Evolutionary conservation across 192 early-diverging fungal species (phyloP).

Genomic region (Linnemannia zychae): DNA sequence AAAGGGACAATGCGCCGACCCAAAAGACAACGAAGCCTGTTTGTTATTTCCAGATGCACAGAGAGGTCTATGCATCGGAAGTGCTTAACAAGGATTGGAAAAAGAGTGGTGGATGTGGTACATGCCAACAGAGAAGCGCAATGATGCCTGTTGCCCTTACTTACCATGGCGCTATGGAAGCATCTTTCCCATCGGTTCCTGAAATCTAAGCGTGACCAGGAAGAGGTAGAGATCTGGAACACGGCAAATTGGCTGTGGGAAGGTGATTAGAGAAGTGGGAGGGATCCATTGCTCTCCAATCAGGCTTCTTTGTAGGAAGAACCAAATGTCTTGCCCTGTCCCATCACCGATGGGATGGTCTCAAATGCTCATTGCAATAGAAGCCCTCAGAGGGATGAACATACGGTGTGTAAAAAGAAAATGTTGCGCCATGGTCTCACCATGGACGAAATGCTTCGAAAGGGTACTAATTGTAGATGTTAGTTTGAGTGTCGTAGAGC

Average conservation of each 20-base stretch:
- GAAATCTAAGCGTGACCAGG: background rate
- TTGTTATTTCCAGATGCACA: background rate
- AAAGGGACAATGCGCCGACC: background rate
- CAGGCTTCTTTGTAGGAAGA: background rate
- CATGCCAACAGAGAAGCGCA: too few species aligned
- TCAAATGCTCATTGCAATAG: too few species aligned
- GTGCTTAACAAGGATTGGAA: background rate
- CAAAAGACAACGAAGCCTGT: background rate
- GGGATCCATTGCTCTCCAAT: background rate
- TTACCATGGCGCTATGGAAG: too few species aligned
- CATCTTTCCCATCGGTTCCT: background rate
- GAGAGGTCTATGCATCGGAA: background rate
- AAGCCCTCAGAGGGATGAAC: background rate
- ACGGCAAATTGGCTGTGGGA: background rate
- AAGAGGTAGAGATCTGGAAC: background rate
- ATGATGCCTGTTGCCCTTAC: too few species aligned
- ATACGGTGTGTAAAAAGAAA: background rate
- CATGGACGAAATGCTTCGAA: background rate
- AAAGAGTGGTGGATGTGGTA: background rate
- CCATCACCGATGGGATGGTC: too few species aligned
- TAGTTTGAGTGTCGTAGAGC: background rate
- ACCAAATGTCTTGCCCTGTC: too few species aligned
- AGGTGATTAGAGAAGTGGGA: background rate
- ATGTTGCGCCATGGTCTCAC: constrained; percentile 1
- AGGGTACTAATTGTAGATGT: background rate